Base-by-base conservation (phyloP, 371 early-diverging fungal genomes). In the Chytridiales sp. region DNA sequence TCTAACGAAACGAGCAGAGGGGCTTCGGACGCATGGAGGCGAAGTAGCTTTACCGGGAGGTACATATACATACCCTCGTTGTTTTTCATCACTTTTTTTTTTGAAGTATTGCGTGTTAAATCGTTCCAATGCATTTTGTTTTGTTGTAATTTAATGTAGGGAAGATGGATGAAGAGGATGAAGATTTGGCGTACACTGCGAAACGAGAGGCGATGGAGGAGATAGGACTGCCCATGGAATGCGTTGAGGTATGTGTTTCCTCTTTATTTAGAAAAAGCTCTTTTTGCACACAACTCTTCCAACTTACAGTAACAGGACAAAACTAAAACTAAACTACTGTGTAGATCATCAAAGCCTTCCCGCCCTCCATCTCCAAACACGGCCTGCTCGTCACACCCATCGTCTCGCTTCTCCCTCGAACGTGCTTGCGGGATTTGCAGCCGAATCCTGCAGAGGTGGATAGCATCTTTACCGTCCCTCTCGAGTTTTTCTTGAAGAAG, bases 11-110 rank as follows among this genome's bases (percentile, higher is more conserved):
- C 54, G 73, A 22, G 36, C 69, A 5, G 3, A 36, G 2, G 34
- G 24, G 19, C 40, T 73, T 31, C 15, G 73, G 38, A 68, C 57
- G 30, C 73, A 73, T 48, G 62, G 54, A 9, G 73, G 73, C 17
- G 73, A 73, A 51, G 69, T 73, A 11, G 67, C 69, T 5, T 52
- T 68, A 19, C 69, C 69, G 0, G 73, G 73, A 24, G 72, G 72
- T 65, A 34, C n/a, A n/a, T n/a, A n/a, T n/a, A n/a, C n/a, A 55
- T 27, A 21, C 47, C 9, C 13, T 11, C 15, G 6, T 15, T 24
- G 11, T 41, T 24, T 27, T 4, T 5, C 24, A 13, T 8, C 19
- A n/a, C n/a, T n/a, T n/a, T n/a, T n/a, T n/a, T n/a, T n/a, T n/a
- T n/a, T n/a, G n/a, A n/a, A n/a, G n/a, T n/a, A n/a, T n/a, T n/a